Conservation (phyloP, 225 moss, liverwort and hornwort genomes). For the Polytrichum formosum region DNA sequence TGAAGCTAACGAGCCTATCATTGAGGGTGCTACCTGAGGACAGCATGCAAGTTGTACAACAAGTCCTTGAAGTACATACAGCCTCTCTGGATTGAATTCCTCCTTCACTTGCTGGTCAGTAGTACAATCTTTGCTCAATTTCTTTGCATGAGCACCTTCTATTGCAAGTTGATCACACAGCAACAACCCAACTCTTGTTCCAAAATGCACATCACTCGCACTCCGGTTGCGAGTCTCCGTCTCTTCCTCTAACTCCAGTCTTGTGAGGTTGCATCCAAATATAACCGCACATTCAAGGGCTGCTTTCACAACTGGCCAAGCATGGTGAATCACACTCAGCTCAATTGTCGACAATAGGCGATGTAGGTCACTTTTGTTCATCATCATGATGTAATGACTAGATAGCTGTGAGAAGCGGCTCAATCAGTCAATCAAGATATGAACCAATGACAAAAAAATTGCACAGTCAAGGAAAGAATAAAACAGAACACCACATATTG, state of each 20-base stretch:
- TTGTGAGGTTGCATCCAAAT: slow-evolving; percentile 43
- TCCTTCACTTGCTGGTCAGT: slow-evolving; percentile 18
- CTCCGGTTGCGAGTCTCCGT: slow-evolving; percentile 17
- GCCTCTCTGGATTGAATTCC: slow-evolving; percentile 29
- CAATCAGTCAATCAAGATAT: neutral
- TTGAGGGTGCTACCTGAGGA: slow-evolving; percentile 27
- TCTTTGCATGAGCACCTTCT: slow-evolving; percentile 30
- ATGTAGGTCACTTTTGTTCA: slow-evolving; percentile 41
- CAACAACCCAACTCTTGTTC: slow-evolving; percentile 66
- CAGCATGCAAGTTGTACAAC: slow-evolving; percentile 35
- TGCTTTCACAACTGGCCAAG: slow-evolving; percentile 65
- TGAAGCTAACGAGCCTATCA: slow-evolving; percentile 38
- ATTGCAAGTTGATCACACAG: slow-evolving; percentile 79
- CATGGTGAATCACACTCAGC: slow-evolving; percentile 41
- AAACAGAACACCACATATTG: too few species aligned
- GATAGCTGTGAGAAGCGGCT: slow-evolving; percentile 48
- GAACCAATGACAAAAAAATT: too few species aligned
- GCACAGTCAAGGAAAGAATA: too few species aligned
- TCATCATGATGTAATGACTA: slow-evolving; percentile 39
- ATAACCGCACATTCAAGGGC: slow-evolving; percentile 70
- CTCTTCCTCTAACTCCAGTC: slow-evolving; percentile 16
- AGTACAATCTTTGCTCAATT: neutral
- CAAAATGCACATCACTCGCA: slow-evolving; percentile 33
- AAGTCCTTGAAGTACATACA: slow-evolving; percentile 27
- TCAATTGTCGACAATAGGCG: slow-evolving; percentile 64